Evolutionary conservation across 2,329 filamentous ascomycete genomes (phyloP).

Genomic region (Escovopsis sp.): DNA sequence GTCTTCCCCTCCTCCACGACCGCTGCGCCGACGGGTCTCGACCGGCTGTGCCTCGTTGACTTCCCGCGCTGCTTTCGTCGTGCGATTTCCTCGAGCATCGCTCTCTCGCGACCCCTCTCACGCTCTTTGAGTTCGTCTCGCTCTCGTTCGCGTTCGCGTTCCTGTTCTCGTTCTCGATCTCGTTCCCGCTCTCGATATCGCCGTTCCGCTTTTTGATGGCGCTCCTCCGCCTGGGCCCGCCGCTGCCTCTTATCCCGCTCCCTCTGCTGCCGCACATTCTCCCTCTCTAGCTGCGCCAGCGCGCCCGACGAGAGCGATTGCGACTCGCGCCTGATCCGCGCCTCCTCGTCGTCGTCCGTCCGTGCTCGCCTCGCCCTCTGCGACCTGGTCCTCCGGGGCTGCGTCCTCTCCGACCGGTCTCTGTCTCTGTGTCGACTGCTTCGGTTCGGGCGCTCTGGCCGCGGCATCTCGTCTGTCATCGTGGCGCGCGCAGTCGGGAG

Average conservation of each 20-base stretch:
- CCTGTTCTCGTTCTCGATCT: slow-evolving; percentile 6
- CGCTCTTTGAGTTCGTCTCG: slow-evolving; percentile 1
- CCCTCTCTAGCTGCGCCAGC: slow-evolving; percentile 49
- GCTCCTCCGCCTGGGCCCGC: slow-evolving; percentile 5
- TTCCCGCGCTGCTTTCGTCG: slow-evolving; percentile 16
- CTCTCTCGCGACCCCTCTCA: slow-evolving; percentile 1
- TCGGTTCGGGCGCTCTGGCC: slow-evolving; percentile 17
- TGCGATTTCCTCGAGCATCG: slow-evolving; percentile 8
- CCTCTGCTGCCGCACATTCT: slow-evolving; percentile 38
- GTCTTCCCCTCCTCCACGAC: slow-evolving; percentile 52
- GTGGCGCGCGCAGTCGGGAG: slow-evolving; percentile 6
- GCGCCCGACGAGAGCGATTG: slow-evolving; percentile 34
- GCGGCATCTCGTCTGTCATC: slow-evolving; percentile 23
- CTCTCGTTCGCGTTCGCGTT: slow-evolving; percentile 10
- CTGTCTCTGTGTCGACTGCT: slow-evolving; percentile 14
- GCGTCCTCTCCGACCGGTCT: slow-evolving; percentile 13
- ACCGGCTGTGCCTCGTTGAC: slow-evolving; percentile 31
- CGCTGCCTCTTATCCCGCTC: slow-evolving; percentile 8
- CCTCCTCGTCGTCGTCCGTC: slow-evolving; percentile 20
- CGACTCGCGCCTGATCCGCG: slow-evolving; percentile 11
- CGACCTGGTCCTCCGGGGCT: slow-evolving; percentile 22
- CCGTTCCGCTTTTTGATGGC: slow-evolving; percentile 2
- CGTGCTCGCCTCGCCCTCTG: slow-evolving; percentile 15
- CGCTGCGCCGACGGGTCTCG: slow-evolving; percentile 54
- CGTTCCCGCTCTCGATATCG: slow-evolving; percentile 1